Base-by-base conservation (phyloP, 495 filamentous ascomycete species). In the Xylaria longipes region DNA sequence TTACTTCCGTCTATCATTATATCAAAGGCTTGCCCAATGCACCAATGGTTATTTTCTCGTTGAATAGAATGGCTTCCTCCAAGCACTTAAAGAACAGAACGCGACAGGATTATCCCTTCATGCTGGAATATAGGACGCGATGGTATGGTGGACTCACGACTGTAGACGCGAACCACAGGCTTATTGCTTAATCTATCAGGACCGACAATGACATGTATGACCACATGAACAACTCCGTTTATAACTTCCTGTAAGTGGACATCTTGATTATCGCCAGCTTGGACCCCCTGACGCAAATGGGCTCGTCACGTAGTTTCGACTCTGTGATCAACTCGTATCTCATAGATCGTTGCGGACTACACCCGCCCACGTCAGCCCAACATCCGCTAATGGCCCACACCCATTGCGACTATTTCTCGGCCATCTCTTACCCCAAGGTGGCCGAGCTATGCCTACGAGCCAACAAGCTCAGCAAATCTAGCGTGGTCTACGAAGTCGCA, bases 141-240 rank as follows among this genome's bases (percentile, higher is more conserved):
- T 98, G 95, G 95, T 94, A 82, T 75, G 80, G 17, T 22, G 3
- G 45, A 52, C 66, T 57, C 25, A 43, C 50, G 57, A 69, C 60
- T 17, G 17, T 63, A 31, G 29, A 46, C 64, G 58, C 22, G 61
- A 50, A n/a, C 61, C 48, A 35, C 31, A n/a, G 31, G 20, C 68
- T 56, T 22, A 70, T 48, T 14, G 6, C 56, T 39, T 65, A n/a
- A 27, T 43, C 7, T 8, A 45, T 31, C 71, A 95, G 93, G 93
- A 90, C 86, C 77, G 96, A 99, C 80, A 98, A 98, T 76, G 95
- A 98, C 83, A 96, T 97, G 92, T 98, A 97, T 81, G 87, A 91
- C 56, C 93, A 97, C 74, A 87, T 87, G 83, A 97, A 96, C 80
- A 96, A 97, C 76, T 90, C 89, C 60, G 85, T 97, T 48, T 97